These are phyloP conservation scores for Aureobasidium sp. DNA, from an alignment of 2,329 filamentous ascomycete genomes.

Conservation along the genomic window DNA sequence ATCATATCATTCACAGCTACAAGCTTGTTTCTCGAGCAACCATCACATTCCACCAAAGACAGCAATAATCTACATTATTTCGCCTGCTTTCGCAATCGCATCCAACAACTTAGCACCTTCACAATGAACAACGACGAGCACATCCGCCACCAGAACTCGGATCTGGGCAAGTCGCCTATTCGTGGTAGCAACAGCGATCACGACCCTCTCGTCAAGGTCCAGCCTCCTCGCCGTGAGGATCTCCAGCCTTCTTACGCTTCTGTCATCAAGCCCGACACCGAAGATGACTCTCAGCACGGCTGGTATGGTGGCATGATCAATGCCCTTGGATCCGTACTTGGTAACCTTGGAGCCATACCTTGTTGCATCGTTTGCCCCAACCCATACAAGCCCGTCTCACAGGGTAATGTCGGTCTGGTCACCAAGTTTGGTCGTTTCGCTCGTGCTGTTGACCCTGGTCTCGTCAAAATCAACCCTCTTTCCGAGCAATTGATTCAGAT, in stretches of 20 bases:
- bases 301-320: slow-evolving; percentile 92
- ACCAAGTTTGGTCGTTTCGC: slow-evolving; percentile 95
- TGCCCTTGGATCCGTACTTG: slow-evolving; percentile 62
- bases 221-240: slow-evolving; percentile 74
- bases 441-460: slow-evolving; percentile 88
- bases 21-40: neutral
- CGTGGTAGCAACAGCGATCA: slow-evolving; percentile 19
- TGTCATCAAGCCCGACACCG: slow-evolving; percentile 51
- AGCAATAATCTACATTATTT: neutral
- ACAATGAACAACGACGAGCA: slow-evolving; percentile 18
- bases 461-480: slow-evolving; percentile 95
- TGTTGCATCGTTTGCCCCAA: slow-evolving; percentile 92
- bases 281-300: slow-evolving; percentile 63
- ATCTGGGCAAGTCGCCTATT: slow-evolving; percentile 26
- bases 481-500: slow-evolving; percentile 84
- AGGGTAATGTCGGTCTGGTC: slow-evolving; percentile 91
- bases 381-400: slow-evolving; percentile 83
- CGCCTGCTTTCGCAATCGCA: neutral
- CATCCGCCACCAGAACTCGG: neutral
- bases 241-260: slow-evolving; percentile 76
- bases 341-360: slow-evolving; percentile 75
- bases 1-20: neutral
- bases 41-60: neutral
- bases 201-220: slow-evolving; percentile 45
- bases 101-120: neutral